Conservation (phyloP, 495 filamentous ascomycete species). For the Evansstolkia leycettana region DNA sequence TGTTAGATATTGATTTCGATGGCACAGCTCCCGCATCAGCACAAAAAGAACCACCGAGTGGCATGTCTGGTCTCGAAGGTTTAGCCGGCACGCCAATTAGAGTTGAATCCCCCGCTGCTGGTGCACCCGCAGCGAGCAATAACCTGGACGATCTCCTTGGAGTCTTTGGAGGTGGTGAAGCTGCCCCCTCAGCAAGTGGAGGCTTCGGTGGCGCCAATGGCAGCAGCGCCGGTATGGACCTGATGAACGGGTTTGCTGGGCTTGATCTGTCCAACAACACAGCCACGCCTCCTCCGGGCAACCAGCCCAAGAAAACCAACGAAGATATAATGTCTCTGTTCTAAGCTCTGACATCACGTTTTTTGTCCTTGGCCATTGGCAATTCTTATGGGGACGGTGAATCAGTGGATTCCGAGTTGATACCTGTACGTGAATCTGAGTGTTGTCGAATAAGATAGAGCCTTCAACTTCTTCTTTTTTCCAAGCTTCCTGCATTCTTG, state of each 20-base stretch:
- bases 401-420: not conserved
- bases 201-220: conserved; percentile 13
- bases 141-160: conserved; percentile 87
- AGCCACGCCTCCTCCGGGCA: conserved; percentile 11
- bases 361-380: too few species aligned
- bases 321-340: conserved; percentile 89
- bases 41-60: conserved; percentile 52
- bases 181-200: conserved; percentile 16
- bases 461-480: not conserved
- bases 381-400: too few species aligned
- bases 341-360: too few species aligned
- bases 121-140: conserved; percentile 39
- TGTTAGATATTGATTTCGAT: conserved; percentile 97
- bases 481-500: too few species aligned
- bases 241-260: conserved; percentile 77
- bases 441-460: not conserved
- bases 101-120: conserved; percentile 48
- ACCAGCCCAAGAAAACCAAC: conserved; percentile 49
- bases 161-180: conserved; percentile 46
- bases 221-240: conserved; percentile 33
- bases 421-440: not conserved
- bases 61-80: conserved; percentile 58
- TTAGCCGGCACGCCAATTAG: conserved; percentile 70
- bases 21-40: conserved; percentile 83
- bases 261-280: conserved; percentile 48